phyloP scores from a whole-genome alignment of 805 yeast genomes.

The Kockiozyma suomiensis region DNA sequence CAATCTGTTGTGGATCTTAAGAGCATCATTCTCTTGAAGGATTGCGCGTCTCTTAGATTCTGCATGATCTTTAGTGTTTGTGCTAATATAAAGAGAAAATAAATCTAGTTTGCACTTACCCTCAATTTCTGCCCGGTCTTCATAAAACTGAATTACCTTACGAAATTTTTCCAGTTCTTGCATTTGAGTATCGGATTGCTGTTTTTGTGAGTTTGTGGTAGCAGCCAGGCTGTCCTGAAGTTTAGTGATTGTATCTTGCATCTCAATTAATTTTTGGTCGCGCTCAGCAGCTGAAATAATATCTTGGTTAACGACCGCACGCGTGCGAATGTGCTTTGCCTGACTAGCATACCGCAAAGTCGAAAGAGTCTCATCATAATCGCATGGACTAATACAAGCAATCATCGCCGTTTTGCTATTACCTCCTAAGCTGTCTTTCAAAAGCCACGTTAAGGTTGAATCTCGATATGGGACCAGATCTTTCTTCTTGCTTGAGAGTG shows the following conservation, averaged over 20 bases:
- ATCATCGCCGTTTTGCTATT: conserved; percentile 89
- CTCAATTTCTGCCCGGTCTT: conserved; percentile 38
- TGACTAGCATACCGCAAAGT: conserved; percentile 78
- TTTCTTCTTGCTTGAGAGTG: conserved; percentile 52
- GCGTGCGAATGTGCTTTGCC: conserved; percentile 68
- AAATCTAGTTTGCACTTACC: conserved; percentile 5
- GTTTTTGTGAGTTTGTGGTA: conserved; percentile 31
- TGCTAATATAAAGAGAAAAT: neutral
- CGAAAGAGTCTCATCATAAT: conserved; percentile 73
- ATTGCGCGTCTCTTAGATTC: conserved; percentile 42
- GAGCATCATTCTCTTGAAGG: conserved; percentile 38
- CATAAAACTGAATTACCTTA: conserved; percentile 40
- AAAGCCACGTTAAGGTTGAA: conserved; percentile 66
- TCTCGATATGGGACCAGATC: conserved; percentile 59
- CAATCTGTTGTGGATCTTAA: conserved; percentile 39
- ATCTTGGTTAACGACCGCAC: conserved; percentile 59
- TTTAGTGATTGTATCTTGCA: conserved; percentile 46
- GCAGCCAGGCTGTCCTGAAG: conserved; percentile 37
- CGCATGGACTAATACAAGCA: conserved; percentile 72
- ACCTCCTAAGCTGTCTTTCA: conserved; percentile 83
- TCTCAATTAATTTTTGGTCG: conserved; percentile 44
- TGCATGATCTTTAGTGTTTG: conserved; percentile 10
- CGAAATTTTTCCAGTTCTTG: conserved; percentile 39
- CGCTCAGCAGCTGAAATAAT: conserved; percentile 45
- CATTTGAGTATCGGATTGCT: conserved; percentile 36